Base-by-base conservation (phyloP, 2,329 filamentous ascomycete species). In the Parastagonospora avenae region DNA sequence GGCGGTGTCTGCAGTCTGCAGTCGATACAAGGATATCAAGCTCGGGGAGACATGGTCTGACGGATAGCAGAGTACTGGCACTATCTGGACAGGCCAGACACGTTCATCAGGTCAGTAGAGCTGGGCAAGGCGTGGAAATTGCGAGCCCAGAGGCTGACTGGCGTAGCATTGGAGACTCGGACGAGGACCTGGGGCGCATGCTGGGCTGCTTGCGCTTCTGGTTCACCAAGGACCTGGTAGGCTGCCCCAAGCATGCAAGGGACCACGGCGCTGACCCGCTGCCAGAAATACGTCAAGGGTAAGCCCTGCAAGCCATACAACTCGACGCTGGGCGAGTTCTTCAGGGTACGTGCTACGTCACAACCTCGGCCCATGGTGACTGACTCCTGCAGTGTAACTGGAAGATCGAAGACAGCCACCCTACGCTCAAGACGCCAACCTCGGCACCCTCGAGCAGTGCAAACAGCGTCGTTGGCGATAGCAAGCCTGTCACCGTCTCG, bases 251-350 rank as follows among this genome's bases (percentile, higher is more conserved):
- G 15, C 30, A 36, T 28, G 15, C 31, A 14, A 8, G 30, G 31
- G 15, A 14, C 10, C 33, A 28, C 46, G 50, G 59, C 63, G 60
- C 67, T 66, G 43, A 66, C 38, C 24, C 32, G n/a, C 12, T 38
- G 44, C 37, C 52, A 86, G 83, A 99, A 99, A 84, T 99, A 97
- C 69, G 91, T 95, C 73, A 97, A 97, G 79, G 93, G 93, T 53
- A 96, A 92, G 79, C 94, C 94, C 37, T 97, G 93, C 85, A 99
- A 99, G 77, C 94, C 94, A 9, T 99, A 99, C 79, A 99, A 99
- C 76, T 97, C 92, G 41, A 92, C 92, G 31, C 78, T 99, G 43
- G 94, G 94, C 59, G 94, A 99, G 78, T 99, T 99, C 78, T 99
- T 99, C 78, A 85, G 92, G 77, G 90, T 92, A 79, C 67, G 86